These are phyloP conservation scores for Schizosaccharomyces pombe DNA, from an alignment of 805 yeast genomes.

Conservation along the genomic window DNA sequence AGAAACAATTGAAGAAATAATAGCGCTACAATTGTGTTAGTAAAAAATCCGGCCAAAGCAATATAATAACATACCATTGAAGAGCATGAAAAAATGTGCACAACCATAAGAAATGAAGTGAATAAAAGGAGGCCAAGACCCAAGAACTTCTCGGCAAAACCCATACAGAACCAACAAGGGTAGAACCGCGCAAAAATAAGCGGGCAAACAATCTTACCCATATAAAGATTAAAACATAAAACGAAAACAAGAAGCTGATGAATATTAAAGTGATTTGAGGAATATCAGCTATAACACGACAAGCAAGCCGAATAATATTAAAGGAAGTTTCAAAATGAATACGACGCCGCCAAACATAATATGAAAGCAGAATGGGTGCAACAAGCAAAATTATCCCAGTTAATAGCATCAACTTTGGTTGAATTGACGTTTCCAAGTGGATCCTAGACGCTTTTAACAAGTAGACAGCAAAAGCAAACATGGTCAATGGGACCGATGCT, in stretches of 20 bases:
- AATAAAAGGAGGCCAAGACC: slow-evolving; percentile 15
- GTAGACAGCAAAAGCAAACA: slow-evolving; percentile 7
- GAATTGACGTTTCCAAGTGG: neutral
- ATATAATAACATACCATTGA: slow-evolving; percentile 13
- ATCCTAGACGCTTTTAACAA: neutral
- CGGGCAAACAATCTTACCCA: slow-evolving; percentile 18
- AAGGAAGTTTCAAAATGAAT: slow-evolving; percentile 13
- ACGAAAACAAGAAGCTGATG: slow-evolving; percentile 12
- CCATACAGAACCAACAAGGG: slow-evolving; percentile 6
- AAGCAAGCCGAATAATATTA: slow-evolving; percentile 18
- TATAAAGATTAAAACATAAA: slow-evolving; percentile 15
- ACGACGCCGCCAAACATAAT: neutral
- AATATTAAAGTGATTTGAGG: slow-evolving; percentile 15
- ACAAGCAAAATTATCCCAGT: neutral
- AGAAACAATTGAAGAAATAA: slow-evolving; percentile 17
- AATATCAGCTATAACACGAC: slow-evolving; percentile 16
- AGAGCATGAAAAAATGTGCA: slow-evolving; percentile 20
- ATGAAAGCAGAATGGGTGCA: neutral
- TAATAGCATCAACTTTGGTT: neutral
- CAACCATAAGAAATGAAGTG: slow-evolving; percentile 21
- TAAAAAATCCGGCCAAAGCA: neutral
- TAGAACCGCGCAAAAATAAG: slow-evolving; percentile 13
- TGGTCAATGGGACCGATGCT: slow-evolving; percentile 12
- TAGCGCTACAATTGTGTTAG: neutral
- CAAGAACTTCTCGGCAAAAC: slow-evolving; percentile 15